phyloP scores from a whole-genome alignment of 441 rosid genomes.

The Gossypium gossypioides region DNA sequence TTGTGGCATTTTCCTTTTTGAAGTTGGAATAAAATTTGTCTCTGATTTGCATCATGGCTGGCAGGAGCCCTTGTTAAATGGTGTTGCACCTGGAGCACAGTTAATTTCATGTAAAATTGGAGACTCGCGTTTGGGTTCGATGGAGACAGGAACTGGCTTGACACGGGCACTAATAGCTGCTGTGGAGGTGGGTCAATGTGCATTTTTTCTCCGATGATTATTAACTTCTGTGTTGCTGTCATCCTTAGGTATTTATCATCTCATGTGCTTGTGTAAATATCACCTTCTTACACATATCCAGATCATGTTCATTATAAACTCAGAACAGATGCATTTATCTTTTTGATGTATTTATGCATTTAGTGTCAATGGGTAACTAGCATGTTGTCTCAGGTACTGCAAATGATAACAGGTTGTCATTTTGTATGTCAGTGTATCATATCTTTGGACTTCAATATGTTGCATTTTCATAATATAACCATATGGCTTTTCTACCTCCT shows the following conservation, averaged over 20 bases:
- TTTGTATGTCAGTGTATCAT: neutral
- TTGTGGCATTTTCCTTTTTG: conserved; percentile 15
- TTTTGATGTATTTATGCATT: neutral
- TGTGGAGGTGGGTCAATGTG: conserved; percentile 60
- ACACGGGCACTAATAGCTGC: conserved; percentile 86
- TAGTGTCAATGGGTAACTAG: neutral
- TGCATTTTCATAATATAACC: conserved; percentile 14
- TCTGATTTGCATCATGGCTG: conserved; percentile 23
- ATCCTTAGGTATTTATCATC: conserved; percentile 1
- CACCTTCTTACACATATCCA: neutral
- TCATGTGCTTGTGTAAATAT: neutral
- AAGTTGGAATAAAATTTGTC: conserved; percentile 7
- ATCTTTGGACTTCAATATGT: conserved; percentile 6
- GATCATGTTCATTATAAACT: neutral
- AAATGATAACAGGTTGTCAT: neutral
- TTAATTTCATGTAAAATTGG: conserved; percentile 96
- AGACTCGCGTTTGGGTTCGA: conserved; percentile 84
- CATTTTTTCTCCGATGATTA: neutral
- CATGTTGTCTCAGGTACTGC: neutral
- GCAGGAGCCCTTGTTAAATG: conserved; percentile 88
- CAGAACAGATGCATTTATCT: neutral
- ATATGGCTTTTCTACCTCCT: neutral
- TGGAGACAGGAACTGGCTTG: conserved; percentile 98
- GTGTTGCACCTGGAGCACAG: conserved; percentile 97
- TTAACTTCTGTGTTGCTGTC: conserved; percentile 2